Conservation (phyloP, 2,329 filamentous ascomycete genomes). For the Pseudopyricularia javanii region DNA sequence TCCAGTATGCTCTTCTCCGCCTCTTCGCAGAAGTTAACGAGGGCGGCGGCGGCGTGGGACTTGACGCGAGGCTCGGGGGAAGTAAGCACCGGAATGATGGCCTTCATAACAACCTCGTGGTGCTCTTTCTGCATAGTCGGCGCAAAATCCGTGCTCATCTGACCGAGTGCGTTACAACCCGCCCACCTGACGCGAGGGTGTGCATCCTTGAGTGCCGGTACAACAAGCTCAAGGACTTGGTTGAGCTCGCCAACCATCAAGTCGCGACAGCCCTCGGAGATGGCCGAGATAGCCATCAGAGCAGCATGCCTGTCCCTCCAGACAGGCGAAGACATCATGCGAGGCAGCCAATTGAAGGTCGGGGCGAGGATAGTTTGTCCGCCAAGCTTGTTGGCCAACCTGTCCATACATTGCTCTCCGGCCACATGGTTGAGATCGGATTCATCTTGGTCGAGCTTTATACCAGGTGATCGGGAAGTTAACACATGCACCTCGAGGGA, state of each 20-base stretch:
- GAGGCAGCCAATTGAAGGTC: conserved; percentile 91
- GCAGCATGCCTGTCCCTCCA: conserved; percentile 96
- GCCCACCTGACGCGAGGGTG: conserved; percentile 95
- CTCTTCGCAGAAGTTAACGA: conserved; percentile 98
- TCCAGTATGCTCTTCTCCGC: conserved; percentile 85
- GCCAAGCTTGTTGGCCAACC: conserved; percentile 91
- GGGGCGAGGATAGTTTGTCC: conserved; percentile 85
- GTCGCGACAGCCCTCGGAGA: conserved; percentile 92
- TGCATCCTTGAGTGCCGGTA: conserved; percentile 77
- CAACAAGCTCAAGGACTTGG: conserved; percentile 88
- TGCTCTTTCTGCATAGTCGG: conserved; percentile 97
- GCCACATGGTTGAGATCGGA: conserved; percentile 96
- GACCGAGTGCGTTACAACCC: conserved; percentile 94
- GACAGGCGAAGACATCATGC: conserved; percentile 91
- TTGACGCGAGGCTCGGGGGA: conserved; percentile 89
- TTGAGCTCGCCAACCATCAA: conserved; percentile 91
- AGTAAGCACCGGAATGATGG: conserved; percentile 84
- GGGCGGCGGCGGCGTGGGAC: conserved; percentile 89
- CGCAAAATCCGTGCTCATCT: conserved; percentile 99
- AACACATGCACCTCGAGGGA: background rate
- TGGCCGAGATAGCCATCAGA: conserved; percentile 96
- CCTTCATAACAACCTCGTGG: conserved; percentile 74
- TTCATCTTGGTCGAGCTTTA: conserved; percentile 79
- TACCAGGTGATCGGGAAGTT: background rate
- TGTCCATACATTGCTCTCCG: conserved; percentile 96